phyloP scores from a whole-genome alignment of 2,329 filamentous ascomycete genomes.

The Fusarium albosuccineum region DNA sequence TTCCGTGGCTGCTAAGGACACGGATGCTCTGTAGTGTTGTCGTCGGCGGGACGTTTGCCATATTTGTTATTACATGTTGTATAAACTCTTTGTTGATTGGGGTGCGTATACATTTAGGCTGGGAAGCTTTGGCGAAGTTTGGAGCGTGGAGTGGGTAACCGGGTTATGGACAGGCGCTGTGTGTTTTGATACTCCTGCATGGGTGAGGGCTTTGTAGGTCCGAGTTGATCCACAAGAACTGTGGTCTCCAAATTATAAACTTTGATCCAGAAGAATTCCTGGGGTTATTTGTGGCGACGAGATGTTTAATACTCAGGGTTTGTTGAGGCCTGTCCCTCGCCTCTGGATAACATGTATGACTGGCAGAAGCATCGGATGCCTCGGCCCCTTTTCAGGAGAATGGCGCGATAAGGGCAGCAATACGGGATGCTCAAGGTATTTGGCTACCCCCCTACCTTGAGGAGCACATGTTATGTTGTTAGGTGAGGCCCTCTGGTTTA shows the following conservation, averaged over 20 bases:
- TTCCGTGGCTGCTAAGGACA: conserved; percentile 53
- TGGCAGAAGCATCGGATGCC: too few species aligned
- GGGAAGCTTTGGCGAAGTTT: conserved; percentile 32
- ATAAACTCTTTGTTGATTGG: conserved; percentile 36
- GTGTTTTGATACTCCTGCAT: conserved; percentile 17
- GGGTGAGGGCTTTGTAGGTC: conserved; percentile 3
- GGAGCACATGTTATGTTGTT: too few species aligned
- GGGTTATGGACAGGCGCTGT: conserved; percentile 29
- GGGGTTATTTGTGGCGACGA: too few species aligned
- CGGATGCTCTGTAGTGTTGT: conserved; percentile 35
- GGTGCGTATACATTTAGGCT: conserved; percentile 20
- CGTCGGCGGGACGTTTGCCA: neutral
- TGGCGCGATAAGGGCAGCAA: too few species aligned
- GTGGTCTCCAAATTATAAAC: conserved; percentile 7
- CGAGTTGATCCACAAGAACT: neutral
- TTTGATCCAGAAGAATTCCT: neutral
- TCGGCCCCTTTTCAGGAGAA: too few species aligned
- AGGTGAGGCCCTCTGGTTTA: too few species aligned
- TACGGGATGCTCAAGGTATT: too few species aligned
- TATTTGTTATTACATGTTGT: conserved; percentile 7
- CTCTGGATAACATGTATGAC: too few species aligned
- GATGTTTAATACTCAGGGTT: too few species aligned
- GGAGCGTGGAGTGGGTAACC: conserved; percentile 40
- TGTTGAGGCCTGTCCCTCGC: too few species aligned
- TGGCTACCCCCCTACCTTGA: too few species aligned